Evolutionary conservation across 148 eudicot species (phyloP).

Genomic region (Cornus florida): DNA sequence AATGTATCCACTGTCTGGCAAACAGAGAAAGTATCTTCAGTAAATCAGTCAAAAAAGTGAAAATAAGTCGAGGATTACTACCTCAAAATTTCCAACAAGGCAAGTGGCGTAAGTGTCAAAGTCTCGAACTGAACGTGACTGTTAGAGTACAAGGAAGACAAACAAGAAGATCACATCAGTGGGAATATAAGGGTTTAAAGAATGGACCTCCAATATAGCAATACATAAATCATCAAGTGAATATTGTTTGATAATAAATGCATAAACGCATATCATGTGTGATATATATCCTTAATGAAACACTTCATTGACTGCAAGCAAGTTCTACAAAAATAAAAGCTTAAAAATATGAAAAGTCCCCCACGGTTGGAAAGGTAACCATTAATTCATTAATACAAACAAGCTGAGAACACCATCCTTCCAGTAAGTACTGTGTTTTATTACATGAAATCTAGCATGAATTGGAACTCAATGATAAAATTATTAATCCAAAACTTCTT

Average conservation of each 20-base stretch:
- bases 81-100: conserved; percentile 82
- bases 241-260: neutral
- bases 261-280: neutral
- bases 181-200: neutral
- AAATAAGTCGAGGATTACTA: conserved; percentile 17
- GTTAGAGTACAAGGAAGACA: conserved; percentile 17
- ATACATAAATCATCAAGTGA: neutral
- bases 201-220: neutral
- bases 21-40: conserved; percentile 19
- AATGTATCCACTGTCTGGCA: conserved; percentile 86
- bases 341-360: neutral
- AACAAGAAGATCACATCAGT: conserved; percentile 10
- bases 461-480: no score
- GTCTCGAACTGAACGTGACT: conserved; percentile 82
- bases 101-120: conserved; percentile 76
- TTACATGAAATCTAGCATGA: no score
- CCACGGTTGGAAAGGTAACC: neutral
- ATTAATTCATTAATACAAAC: no score
- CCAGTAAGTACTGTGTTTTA: no score
- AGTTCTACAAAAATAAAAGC: neutral
- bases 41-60: conserved; percentile 9
- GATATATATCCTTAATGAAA: neutral
- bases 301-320: neutral
- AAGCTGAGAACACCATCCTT: no score
- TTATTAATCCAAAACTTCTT: no score